phyloP scores from a whole-genome alignment of 75 land plant species.

The Cunninghamia lanceolata region DNA sequence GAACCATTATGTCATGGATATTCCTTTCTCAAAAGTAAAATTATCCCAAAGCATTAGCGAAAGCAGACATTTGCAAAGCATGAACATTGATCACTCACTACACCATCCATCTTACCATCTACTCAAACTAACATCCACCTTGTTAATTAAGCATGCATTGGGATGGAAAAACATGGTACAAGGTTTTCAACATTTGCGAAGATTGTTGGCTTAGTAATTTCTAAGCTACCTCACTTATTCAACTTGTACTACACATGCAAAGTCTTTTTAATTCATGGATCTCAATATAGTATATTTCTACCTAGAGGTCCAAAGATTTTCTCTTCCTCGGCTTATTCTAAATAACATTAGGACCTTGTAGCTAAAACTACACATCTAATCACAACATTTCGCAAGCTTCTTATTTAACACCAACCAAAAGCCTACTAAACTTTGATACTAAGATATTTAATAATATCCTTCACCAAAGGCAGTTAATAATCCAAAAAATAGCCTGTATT shows the following conservation, averaged over 20 bases:
- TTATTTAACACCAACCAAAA: neutral
- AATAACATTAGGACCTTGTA: neutral
- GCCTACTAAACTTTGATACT: neutral
- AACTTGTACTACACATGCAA: neutral
- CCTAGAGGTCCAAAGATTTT: neutral
- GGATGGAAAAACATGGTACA: no score
- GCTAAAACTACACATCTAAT: neutral
- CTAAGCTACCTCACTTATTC: neutral
- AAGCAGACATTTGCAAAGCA: neutral
- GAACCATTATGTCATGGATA: neutral
- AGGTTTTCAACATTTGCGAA: neutral
- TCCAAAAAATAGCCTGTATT: neutral
- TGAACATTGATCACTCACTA: no score
- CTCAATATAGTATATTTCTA: neutral
- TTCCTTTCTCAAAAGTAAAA: neutral
- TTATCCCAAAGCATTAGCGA: neutral
- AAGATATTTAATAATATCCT: neutral
- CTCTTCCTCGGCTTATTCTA: neutral
- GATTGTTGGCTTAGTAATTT: neutral
- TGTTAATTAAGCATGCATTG: no score
- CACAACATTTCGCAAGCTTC: neutral
- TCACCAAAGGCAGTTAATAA: neutral
- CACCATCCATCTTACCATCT: no score
- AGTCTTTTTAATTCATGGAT: neutral
- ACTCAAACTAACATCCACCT: no score